Evolutionary conservation across 352 stramenopile genomes (phyloP).

Genomic region (Detonula confervacea): DNA sequence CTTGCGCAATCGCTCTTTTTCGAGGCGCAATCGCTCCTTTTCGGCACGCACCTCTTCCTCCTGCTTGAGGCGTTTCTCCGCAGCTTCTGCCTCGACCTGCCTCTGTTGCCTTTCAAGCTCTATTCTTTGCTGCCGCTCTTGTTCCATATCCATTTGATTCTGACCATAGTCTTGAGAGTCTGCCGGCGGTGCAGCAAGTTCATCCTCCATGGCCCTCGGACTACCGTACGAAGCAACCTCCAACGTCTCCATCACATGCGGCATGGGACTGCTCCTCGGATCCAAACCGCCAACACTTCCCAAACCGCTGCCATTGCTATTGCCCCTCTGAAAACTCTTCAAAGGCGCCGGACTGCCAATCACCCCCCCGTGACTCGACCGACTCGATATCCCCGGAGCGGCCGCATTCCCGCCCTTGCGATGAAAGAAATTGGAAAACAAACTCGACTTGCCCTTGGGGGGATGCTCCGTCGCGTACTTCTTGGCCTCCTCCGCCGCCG

Average conservation of each 20-base stretch:
- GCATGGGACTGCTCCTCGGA: slow-evolving; percentile 14
- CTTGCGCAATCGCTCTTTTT: slow-evolving; percentile 3
- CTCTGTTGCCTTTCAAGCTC: slow-evolving; percentile 10
- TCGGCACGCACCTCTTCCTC: background rate
- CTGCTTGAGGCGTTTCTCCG: background rate
- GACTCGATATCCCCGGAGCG: slow-evolving; percentile 25
- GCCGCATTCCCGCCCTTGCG: slow-evolving; percentile 20
- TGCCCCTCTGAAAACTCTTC: background rate
- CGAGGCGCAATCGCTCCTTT: slow-evolving; percentile 6
- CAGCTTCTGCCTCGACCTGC: background rate
- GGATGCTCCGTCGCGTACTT: slow-evolving; percentile 39
- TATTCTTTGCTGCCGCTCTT: slow-evolving; percentile 13
- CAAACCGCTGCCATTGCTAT: background rate
- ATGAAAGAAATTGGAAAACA: slow-evolving; percentile 50
- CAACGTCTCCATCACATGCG: slow-evolving; percentile 5
- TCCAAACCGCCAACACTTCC: slow-evolving; percentile 19
- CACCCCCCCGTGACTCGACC: slow-evolving; percentile 65
- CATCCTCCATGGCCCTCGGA: background rate
- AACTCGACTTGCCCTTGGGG: slow-evolving; percentile 28
- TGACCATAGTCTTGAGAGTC: no score
- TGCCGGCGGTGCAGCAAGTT: no score
- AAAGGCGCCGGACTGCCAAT: slow-evolving; percentile 15
- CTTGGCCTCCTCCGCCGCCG: slow-evolving; percentile 69
- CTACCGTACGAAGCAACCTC: background rate
- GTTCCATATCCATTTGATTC: slow-evolving; percentile 1